Percentiles rank a stretch among this genome's conserved stretches.
Evolutionary conservation across 1,284 basidiomycete species (phyloP).

Genomic region (Naganishia albida): DNA sequence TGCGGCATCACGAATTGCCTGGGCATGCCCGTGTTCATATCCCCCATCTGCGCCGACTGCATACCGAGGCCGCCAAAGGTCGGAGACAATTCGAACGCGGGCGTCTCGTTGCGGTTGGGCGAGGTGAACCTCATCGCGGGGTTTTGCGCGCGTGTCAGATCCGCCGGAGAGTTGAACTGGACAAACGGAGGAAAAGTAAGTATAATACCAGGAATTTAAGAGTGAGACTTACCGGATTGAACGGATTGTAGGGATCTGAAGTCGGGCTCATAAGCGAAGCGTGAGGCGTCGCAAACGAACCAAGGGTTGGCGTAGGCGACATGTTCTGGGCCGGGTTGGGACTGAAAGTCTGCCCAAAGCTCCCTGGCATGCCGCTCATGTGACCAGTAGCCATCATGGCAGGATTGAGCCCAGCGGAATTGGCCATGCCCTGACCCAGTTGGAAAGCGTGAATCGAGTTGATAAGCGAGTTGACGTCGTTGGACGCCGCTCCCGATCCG

Average conservation of each 20-base stretch:
- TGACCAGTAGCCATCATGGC: conserved; percentile 38
- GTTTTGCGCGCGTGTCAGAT: conserved; percentile 33
- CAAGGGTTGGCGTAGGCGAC: conserved; percentile 43
- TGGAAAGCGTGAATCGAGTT: conserved; percentile 39
- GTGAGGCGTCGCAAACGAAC: conserved; percentile 46
- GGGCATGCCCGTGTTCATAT: conserved; percentile 11
- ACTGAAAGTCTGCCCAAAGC: conserved; percentile 45
- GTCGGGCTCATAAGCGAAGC: conserved; percentile 51
- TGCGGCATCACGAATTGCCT: conserved; percentile 6
- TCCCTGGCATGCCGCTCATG: conserved; percentile 41
- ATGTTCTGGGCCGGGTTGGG: conserved; percentile 37
- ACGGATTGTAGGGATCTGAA: conserved; percentile 55
- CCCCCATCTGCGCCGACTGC: conserved; percentile 34
- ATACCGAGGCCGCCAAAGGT: conserved; percentile 52
- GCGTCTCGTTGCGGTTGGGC: conserved; percentile 37
- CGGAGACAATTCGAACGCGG: conserved; percentile 48
- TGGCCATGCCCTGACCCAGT: conserved; percentile 35
- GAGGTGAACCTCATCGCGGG: conserved; percentile 40
- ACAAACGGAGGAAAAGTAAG: conserved; percentile 42
- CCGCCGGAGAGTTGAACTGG: conserved; percentile 46
- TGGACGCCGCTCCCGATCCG: conserved; percentile 33
- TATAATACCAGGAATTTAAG: background rate
- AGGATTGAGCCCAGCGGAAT: conserved; percentile 39
- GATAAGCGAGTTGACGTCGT: conserved; percentile 37
- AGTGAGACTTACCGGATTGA: conserved; percentile 35